phyloP scores from a whole-genome alignment of 1,284 basidiomycete species.

The Cryptococcus sp. region DNA sequence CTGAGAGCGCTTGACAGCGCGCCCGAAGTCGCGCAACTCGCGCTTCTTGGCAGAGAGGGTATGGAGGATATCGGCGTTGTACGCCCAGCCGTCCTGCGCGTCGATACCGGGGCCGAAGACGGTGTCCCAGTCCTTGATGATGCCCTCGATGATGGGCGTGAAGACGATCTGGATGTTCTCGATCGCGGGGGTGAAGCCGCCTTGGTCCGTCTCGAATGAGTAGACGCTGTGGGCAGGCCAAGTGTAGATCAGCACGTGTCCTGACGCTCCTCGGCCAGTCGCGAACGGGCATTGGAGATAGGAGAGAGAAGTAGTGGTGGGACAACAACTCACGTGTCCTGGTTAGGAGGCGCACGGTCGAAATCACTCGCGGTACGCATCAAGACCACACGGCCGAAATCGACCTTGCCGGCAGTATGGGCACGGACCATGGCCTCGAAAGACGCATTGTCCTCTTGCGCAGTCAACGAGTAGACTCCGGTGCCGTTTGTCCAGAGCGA shows the following conservation, averaged over 20 bases:
- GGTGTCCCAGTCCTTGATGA: slow-evolving; percentile 40
- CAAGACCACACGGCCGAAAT: slow-evolving; percentile 57
- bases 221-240: slow-evolving; percentile 15
- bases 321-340: slow-evolving; percentile 20
- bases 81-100: slow-evolving; percentile 35
- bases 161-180: slow-evolving; percentile 45
- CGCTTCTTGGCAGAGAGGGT: slow-evolving; percentile 25
- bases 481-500: slow-evolving; percentile 49
- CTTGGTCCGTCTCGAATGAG: slow-evolving; percentile 42
- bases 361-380: slow-evolving; percentile 59
- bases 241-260: neutral
- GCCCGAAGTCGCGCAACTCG: slow-evolving; percentile 16
- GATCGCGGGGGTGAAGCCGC: slow-evolving; percentile 42
- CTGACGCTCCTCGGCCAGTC: neutral
- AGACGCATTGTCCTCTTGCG: slow-evolving; percentile 60
- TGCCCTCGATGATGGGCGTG: slow-evolving; percentile 43
- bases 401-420: slow-evolving; percentile 52
- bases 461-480: slow-evolving; percentile 55
- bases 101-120: slow-evolving; percentile 33
- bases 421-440: slow-evolving; percentile 57
- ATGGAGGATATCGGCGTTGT: slow-evolving; percentile 35
- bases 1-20: slow-evolving; percentile 9
- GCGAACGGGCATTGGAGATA: neutral
- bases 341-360: slow-evolving; percentile 53
- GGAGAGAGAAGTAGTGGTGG: neutral